Evolutionary conservation across 805 yeast genomes (phyloP).

Genomic region (Metschnikowia rubicola): DNA sequence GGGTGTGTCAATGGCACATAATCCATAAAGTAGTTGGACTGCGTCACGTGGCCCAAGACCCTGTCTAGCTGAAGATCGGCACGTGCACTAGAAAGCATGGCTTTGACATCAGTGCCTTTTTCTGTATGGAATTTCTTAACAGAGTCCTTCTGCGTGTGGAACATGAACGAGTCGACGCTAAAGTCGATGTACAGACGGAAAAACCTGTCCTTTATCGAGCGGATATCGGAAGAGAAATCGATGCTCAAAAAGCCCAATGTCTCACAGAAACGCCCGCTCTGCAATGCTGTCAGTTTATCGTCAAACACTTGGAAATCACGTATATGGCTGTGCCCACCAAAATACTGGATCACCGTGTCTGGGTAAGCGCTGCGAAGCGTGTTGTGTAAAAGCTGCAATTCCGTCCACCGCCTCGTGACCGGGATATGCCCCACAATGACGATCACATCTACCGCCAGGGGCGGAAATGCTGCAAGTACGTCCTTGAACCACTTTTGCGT

Average conservation of each 20-base stretch:
- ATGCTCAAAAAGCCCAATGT: constrained; percentile 87
- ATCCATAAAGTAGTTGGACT: constrained; percentile 56
- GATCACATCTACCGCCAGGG: constrained; percentile 54
- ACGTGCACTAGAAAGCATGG: constrained; percentile 43
- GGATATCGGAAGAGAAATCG: constrained; percentile 22
- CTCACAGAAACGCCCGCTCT: constrained; percentile 90
- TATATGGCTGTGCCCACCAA: constrained; percentile 94
- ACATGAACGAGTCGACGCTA: constrained; percentile 63
- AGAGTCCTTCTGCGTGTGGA: constrained; percentile 47
- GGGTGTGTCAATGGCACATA: constrained; percentile 55
- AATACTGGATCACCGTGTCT: constrained; percentile 65
- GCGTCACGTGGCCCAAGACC: constrained; percentile 62
- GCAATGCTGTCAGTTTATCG: constrained; percentile 66
- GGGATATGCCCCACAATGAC: constrained; percentile 82
- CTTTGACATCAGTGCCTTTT: constrained; percentile 48
- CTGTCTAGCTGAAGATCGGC: constrained; percentile 49
- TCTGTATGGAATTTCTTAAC: constrained; percentile 47
- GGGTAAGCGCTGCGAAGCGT: constrained; percentile 60
- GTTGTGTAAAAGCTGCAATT: constrained; percentile 45
- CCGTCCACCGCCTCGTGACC: constrained; percentile 48
- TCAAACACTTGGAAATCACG: constrained; percentile 79
- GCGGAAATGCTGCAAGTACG: constrained; percentile 28
- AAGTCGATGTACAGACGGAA: constrained; percentile 80
- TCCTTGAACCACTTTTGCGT: constrained; percentile 64
- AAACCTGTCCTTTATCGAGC: constrained; percentile 21